Evolutionary conservation across 768 basidiomycete genomes (phyloP).

Genomic region (Tulasnella calospora): DNA sequence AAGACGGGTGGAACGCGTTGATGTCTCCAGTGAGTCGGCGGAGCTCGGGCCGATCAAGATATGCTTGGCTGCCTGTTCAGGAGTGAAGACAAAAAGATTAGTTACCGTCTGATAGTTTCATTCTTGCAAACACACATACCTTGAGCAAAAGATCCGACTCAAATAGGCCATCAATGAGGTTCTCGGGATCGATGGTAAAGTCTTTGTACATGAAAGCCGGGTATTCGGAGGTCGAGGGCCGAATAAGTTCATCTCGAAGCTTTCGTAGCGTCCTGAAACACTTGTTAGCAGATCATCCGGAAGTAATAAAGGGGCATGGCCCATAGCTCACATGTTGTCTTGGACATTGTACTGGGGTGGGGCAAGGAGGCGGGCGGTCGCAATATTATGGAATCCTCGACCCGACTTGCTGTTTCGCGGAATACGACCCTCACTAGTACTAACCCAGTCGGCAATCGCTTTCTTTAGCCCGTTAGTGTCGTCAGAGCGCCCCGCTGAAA

Average conservation of each 20-base stretch:
- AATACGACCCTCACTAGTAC: background rate
- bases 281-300: too few relatives aligned
- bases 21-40: background rate
- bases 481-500: background rate
- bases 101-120: too few relatives aligned
- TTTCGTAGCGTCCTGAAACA: background rate
- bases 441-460: background rate
- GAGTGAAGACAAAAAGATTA: background rate
- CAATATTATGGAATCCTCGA: background rate
- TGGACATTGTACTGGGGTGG: background rate
- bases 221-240: background rate
- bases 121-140: too few relatives aligned
- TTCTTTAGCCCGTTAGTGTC: background rate
- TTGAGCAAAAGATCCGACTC: background rate
- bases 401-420: background rate
- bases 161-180: background rate
- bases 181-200: background rate
- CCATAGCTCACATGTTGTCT: background rate
- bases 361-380: background rate
- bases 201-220: background rate
- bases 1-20: background rate
- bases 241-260: background rate
- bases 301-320: background rate
- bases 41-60: background rate
- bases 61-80: background rate